phyloP scores from a whole-genome alignment of 768 basidiomycete species.

The Boletus eberwhitei region DNA sequence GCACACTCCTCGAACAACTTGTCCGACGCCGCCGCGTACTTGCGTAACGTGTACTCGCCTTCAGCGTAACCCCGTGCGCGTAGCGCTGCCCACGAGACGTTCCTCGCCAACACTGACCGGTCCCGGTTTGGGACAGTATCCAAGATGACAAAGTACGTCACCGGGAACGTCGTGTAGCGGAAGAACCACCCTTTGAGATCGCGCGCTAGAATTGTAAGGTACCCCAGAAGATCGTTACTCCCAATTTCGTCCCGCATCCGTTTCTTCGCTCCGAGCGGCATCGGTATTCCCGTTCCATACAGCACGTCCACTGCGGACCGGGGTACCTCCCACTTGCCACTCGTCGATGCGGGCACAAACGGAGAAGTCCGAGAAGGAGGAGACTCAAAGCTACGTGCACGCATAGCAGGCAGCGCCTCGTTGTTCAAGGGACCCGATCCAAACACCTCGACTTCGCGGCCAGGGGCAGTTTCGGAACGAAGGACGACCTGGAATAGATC shows the following conservation, averaged over 20 bases:
- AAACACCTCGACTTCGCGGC: constrained; percentile 22
- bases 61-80: constrained; percentile 26
- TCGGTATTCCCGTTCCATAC: constrained; percentile 9
- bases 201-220: neutral
- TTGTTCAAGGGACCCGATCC: constrained; percentile 15
- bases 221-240: neutral
- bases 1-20: constrained; percentile 13
- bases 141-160: constrained; percentile 32
- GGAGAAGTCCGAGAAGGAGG: constrained; percentile 3
- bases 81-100: constrained; percentile 21
- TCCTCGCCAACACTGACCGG: neutral
- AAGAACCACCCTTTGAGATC: constrained; percentile 22
- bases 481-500: constrained; percentile 32
- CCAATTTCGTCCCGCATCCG: too few species aligned
- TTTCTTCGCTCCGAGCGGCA: neutral
- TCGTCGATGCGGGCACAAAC: neutral
- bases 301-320: constrained; percentile 21
- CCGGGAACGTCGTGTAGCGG: constrained; percentile 29
- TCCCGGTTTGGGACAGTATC: constrained; percentile 7
- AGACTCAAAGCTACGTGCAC: constrained; percentile 20
- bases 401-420: constrained; percentile 10
- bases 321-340: constrained; percentile 9
- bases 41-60: constrained; percentile 17
- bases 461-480: constrained; percentile 28
- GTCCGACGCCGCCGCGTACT: constrained; percentile 19